Evolutionary conservation across 768 basidiomycete genomes (phyloP).

Genomic region (Cubamyces lactineus): DNA sequence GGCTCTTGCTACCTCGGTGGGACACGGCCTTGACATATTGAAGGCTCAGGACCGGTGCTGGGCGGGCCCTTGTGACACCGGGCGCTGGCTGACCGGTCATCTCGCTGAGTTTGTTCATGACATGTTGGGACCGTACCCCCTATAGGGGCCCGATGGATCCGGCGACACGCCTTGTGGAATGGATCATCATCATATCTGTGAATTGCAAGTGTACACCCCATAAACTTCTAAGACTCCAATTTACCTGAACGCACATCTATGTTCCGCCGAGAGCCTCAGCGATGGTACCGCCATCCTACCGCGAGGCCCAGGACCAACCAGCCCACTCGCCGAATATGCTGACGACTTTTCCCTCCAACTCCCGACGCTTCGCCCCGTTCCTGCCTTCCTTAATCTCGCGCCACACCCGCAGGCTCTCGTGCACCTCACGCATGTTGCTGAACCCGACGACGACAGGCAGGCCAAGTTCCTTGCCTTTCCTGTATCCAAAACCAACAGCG

Average conservation of each 20-base stretch:
- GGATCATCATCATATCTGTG: no score
- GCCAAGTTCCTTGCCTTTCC: constrained; percentile 44
- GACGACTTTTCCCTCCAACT: constrained; percentile 49
- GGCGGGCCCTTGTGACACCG: no score
- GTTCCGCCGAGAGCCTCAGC: neutral
- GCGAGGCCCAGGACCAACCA: constrained; percentile 66
- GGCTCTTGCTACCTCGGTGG: no score
- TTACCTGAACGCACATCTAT: neutral
- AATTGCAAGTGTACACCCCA: neutral
- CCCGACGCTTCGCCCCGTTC: constrained; percentile 40
- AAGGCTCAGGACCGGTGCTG: no score
- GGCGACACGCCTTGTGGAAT: no score
- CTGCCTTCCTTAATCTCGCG: constrained; percentile 51
- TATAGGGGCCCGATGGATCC: no score
- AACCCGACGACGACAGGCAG: constrained; percentile 76
- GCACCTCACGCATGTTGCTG: constrained; percentile 72
- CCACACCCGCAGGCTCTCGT: constrained; percentile 73
- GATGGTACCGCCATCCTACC: constrained; percentile 27
- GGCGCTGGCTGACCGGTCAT: no score
- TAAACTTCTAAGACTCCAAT: neutral
- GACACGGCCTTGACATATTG: no score
- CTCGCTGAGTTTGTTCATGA: no score
- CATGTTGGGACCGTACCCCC: no score
- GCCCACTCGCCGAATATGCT: constrained; percentile 46
- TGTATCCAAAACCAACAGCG: constrained; percentile 74